phyloP scores from a whole-genome alignment of 192 early-diverging fungal genomes.

The Backusella morwellensis region DNA sequence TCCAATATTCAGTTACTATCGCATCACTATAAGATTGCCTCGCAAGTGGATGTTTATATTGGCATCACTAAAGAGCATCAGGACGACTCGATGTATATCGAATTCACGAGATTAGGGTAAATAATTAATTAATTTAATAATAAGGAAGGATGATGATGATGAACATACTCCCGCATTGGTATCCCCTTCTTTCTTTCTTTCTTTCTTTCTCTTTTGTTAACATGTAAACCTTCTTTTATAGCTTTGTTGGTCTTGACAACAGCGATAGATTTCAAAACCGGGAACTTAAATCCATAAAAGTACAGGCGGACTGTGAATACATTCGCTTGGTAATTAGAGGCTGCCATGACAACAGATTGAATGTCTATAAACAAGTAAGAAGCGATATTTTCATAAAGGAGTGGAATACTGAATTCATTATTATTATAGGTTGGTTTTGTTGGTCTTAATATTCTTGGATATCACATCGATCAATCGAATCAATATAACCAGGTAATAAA shows the following conservation, averaged over 20 bases:
- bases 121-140: conserved; percentile 6
- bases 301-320: conserved; percentile 66
- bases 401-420: neutral
- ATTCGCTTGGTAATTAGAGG: conserved; percentile 66
- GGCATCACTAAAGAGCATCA: conserved; percentile 33
- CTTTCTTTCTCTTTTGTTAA: neutral
- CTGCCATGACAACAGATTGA: conserved; percentile 69
- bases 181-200: neutral
- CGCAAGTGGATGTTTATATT: conserved; percentile 68
- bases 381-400: neutral
- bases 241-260: conserved; percentile 67
- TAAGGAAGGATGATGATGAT: neutral
- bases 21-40: conserved; percentile 80
- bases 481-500: conserved; percentile 67
- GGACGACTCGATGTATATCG: conserved; percentile 28
- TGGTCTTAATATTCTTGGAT: neutral
- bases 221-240: conserved; percentile 20
- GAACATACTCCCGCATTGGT: neutral
- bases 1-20: conserved; percentile 67
- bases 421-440: neutral
- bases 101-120: conserved; percentile 42
- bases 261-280: conserved; percentile 61
- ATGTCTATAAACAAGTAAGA: conserved; percentile 73
- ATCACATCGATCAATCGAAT: conserved; percentile 33
- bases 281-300: conserved; percentile 75